Percentiles rank a stretch among this genome's conserved stretches.
phyloP scores from a whole-genome alignment of 2,329 filamentous ascomycete genomes.

The Alternaria atra region DNA sequence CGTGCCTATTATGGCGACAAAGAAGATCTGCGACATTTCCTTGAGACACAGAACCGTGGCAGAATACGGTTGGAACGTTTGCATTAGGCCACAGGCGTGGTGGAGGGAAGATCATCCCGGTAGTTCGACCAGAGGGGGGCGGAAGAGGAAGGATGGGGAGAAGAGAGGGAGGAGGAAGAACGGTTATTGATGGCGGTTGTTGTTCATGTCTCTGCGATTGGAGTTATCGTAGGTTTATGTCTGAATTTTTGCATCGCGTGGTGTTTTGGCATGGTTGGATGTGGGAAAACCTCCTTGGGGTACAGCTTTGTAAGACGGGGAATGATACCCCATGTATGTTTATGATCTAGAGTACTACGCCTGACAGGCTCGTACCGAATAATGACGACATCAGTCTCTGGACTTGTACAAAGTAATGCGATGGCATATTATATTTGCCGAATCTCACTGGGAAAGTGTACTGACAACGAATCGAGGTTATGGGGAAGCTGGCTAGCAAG shows the following conservation, averaged over 20 bases:
- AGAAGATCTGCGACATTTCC: constrained; percentile 10
- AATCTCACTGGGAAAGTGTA: neutral
- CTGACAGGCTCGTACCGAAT: neutral
- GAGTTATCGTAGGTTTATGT: neutral
- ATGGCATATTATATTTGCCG: too few relatives aligned
- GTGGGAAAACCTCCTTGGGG: neutral
- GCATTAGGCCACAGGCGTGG: neutral
- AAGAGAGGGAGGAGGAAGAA: constrained; percentile 22
- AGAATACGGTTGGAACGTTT: constrained; percentile 8
- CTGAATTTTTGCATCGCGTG: constrained; percentile 5
- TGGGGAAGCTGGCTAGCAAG: neutral
- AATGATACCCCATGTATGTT: constrained; percentile 6
- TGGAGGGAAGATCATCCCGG: constrained; percentile 18
- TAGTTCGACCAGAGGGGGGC: constrained; percentile 15
- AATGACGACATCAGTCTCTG: neutral
- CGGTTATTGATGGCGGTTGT: neutral
- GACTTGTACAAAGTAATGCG: neutral
- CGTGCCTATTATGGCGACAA: constrained; percentile 19
- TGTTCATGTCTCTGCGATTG: neutral
- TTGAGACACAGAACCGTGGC: neutral
- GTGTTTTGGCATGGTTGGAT: constrained; percentile 3
- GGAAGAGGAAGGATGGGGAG: constrained; percentile 22
- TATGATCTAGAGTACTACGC: neutral
- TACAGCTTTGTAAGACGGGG: constrained; percentile 4
- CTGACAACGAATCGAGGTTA: neutral